A percentile compares a stretch with the other conserved stretches of the same genome.
These are phyloP conservation scores for sunflower (Helianthus annuus) DNA, from an alignment of 129 eudicot species.

Conservation along the genomic window HanXRQr2.0-SUNRISE NC_035433.2:123059985-123060484, in stretches of 20 bases:
- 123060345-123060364: constrained; percentile 50
- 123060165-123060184: constrained; percentile 34
- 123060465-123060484: not conserved
- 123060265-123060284: constrained; percentile 78
- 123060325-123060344: constrained; percentile 75
- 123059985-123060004: constrained; percentile 67
- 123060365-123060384: constrained; percentile 33
- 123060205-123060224: constrained; percentile 36
- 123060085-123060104: constrained; percentile 77
- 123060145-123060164: constrained; percentile 73
- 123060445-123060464: constrained; percentile 2
- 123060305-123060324: constrained; percentile 67
- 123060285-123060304: constrained; percentile 69
- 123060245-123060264: constrained; percentile 63
- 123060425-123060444: constrained; percentile 5
- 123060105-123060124: constrained; percentile 68
- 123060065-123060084: constrained; percentile 49
- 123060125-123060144: constrained; percentile 76
- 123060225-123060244: constrained; percentile 43
- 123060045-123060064: not conserved
- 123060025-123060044: not conserved
- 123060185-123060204: constrained; percentile 50
- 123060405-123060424: constrained; percentile 76
- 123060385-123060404: constrained; percentile 66
- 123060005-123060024: not conserved